Conservation (phyloP, 305 asterid species). For the Euphrasia arctica region DNA sequence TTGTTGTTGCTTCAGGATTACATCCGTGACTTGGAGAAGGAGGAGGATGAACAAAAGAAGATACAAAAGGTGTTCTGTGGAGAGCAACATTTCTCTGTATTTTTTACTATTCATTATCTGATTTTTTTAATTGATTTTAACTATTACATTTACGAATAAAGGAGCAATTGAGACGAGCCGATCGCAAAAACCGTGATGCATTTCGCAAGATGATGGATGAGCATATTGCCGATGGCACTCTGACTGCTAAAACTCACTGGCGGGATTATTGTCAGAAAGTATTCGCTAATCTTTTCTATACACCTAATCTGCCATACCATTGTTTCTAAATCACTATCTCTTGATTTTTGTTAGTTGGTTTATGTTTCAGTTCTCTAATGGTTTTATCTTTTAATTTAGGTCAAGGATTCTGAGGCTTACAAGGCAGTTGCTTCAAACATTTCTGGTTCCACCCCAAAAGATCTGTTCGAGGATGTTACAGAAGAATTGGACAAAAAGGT, state of each 20-base stretch:
- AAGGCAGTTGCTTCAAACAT: slow-evolving; percentile 74
- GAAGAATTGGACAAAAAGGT: slow-evolving; percentile 94
- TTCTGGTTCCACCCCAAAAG: slow-evolving; percentile 93
- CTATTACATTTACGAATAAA: slow-evolving; percentile 27
- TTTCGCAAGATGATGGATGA: slow-evolving; percentile 89
- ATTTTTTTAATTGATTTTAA: slow-evolving; percentile 22
- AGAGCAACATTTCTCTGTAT: slow-evolving; percentile 12
- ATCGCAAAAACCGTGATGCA: slow-evolving; percentile 93
- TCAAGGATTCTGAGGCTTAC: slow-evolving; percentile 77
- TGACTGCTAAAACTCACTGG: slow-evolving; percentile 92
- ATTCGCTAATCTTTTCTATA: slow-evolving; percentile 20
- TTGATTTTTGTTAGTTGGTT: slow-evolving; percentile 1
- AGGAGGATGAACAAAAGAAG: slow-evolving; percentile 89
- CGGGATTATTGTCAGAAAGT: slow-evolving; percentile 87
- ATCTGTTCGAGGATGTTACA: slow-evolving; percentile 77
- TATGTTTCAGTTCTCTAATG: slow-evolving; percentile 11
- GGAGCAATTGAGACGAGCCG: slow-evolving; percentile 86
- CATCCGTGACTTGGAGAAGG: slow-evolving; percentile 91
- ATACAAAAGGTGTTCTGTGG: slow-evolving; percentile 60
- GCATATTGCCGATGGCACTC: slow-evolving; percentile 70
- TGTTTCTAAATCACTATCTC: slow-evolving; percentile 12
- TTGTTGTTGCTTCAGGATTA: slow-evolving; percentile 63
- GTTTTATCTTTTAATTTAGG: slow-evolving; percentile 36
- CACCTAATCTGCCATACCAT: slow-evolving; percentile 7
- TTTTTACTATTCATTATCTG: slow-evolving; percentile 15